These are phyloP conservation scores for Oryza glumipatula DNA, from an alignment of 176 grass and related monocot species.

Conservation along the genomic window DNA sequence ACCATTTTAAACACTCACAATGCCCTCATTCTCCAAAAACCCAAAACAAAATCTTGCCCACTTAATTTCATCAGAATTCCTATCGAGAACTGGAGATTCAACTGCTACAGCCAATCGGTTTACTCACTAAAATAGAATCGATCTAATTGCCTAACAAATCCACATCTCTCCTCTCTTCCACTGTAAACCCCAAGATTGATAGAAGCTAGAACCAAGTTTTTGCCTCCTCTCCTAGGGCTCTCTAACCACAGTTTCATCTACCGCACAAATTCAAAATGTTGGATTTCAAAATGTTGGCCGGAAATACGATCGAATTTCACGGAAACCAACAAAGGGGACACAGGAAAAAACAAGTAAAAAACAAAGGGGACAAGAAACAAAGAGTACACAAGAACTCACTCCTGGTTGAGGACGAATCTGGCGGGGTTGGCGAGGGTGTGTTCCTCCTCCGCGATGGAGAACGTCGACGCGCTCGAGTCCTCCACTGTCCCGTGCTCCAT, in stretches of 20 bases:
- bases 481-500: conserved; percentile 78
- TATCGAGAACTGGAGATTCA: not conserved
- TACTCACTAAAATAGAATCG: conserved; percentile 3
- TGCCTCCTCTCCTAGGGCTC: not conserved
- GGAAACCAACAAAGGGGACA: too few relatives aligned
- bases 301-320: too few relatives aligned
- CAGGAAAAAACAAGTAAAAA: not conserved
- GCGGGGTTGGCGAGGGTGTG: conserved; percentile 84
- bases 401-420: conserved; percentile 89
- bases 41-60: not conserved
- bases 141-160: not conserved
- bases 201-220: not conserved
- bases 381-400: conserved; percentile 46
- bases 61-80: too few relatives aligned
- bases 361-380: not conserved
- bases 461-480: conserved; percentile 63
- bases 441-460: conserved; percentile 84
- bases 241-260: not conserved
- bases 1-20: too few relatives aligned
- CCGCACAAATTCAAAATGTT: not conserved
- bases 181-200: not conserved
- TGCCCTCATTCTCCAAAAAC: not conserved
- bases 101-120: not conserved
- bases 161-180: not conserved
- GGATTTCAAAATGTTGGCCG: too few relatives aligned